phyloP scores from a whole-genome alignment of 2,329 filamentous ascomycete species.

The Mycosphaerella sp. region DNA sequence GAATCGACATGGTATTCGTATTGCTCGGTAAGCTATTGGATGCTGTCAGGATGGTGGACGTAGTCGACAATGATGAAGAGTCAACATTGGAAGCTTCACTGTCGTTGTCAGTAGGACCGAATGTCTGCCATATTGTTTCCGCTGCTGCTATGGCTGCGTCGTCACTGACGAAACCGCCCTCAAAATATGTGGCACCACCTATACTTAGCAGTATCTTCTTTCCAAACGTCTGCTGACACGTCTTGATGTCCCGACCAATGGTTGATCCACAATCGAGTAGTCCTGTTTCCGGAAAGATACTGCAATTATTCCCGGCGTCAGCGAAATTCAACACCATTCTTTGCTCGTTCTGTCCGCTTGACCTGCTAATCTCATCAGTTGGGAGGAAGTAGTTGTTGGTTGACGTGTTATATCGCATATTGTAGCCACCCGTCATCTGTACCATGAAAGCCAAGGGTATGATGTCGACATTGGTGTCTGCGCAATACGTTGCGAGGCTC shows the following conservation, averaged over 20 bases:
- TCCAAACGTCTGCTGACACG: conserved; percentile 55
- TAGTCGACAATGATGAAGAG: neutral
- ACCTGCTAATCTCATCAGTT: neutral
- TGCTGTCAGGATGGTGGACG: neutral
- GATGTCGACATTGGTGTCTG: conserved; percentile 48
- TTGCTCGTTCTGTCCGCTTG: conserved; percentile 19
- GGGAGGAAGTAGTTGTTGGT: conserved; percentile 1
- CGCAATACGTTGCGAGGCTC: conserved; percentile 53
- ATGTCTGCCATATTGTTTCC: conserved; percentile 61
- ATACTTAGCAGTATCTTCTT: conserved; percentile 69
- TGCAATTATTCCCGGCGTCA: conserved; percentile 57
- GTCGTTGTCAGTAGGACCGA: conserved; percentile 48
- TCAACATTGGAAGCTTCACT: neutral
- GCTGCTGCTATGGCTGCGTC: conserved; percentile 51
- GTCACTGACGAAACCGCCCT: conserved; percentile 57
- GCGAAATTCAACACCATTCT: conserved; percentile 50
- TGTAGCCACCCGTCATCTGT: conserved; percentile 39
- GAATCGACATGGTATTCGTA: neutral
- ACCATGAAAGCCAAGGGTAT: conserved; percentile 60
- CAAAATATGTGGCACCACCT: conserved; percentile 62
- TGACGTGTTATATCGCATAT: conserved; percentile 3
- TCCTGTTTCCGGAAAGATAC: conserved; percentile 50
- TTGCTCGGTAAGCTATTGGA: neutral
- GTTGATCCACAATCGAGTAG: conserved; percentile 54
- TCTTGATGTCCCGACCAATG: conserved; percentile 34